phyloP scores from a whole-genome alignment of 192 early-diverging fungal genomes.

The Coemansia sp. region DNA sequence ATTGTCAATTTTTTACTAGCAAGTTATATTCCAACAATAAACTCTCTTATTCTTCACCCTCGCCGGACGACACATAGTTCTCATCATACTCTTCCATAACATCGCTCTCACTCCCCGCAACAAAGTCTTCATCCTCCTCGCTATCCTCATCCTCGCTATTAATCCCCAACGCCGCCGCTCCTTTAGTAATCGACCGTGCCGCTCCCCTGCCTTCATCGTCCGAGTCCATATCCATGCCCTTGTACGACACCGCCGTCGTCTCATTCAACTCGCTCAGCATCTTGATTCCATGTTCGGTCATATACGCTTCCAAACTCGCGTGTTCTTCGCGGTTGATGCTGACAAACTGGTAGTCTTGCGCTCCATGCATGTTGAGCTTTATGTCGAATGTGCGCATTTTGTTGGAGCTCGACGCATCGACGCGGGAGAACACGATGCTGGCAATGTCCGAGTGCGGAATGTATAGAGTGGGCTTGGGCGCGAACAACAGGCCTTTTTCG shows the following conservation, averaged over 20 bases:
- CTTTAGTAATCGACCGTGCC: background rate
- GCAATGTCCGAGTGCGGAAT: constrained; percentile 84
- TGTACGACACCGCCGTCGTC: constrained; percentile 33
- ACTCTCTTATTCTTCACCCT: constrained; percentile 12
- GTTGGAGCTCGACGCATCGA: constrained; percentile 51
- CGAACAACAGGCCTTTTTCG: constrained; percentile 90
- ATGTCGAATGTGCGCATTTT: constrained; percentile 85
- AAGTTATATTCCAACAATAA: too few species aligned
- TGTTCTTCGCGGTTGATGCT: constrained; percentile 92
- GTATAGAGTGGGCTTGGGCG: constrained; percentile 90
- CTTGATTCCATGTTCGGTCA: constrained; percentile 80
- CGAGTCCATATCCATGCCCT: constrained; percentile 45
- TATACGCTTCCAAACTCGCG: constrained; percentile 74
- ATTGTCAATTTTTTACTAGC: too few species aligned
- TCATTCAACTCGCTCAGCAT: constrained; percentile 73
- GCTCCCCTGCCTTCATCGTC: constrained; percentile 15
- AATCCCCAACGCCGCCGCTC: constrained; percentile 39
- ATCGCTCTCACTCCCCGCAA: constrained; percentile 71
- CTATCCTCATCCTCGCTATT: constrained; percentile 69
- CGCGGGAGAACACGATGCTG: constrained; percentile 87
- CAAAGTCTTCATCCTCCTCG: constrained; percentile 89
- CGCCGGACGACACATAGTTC: constrained; percentile 51
- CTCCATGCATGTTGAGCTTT: constrained; percentile 82
- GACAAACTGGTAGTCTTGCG: constrained; percentile 80
- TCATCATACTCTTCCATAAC: constrained; percentile 78